A percentile compares a stretch with the other conserved stretches of the same genome.
phyloP scores from a whole-genome alignment of 2,329 filamentous ascomycete species.

The Botryosphaeria agaves region DNA sequence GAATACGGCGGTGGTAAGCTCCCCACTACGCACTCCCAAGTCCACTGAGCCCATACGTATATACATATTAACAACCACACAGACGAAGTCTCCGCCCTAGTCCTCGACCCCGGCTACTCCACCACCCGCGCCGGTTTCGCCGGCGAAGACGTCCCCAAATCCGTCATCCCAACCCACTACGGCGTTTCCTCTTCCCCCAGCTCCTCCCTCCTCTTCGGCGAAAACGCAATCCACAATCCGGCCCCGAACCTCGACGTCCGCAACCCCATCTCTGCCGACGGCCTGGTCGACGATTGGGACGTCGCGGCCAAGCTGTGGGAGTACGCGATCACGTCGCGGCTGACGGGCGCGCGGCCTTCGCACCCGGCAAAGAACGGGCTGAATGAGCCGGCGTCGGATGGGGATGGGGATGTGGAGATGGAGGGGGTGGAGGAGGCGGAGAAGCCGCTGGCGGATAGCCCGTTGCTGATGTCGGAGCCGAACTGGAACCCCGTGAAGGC shows the following conservation, averaged over 20 bases:
- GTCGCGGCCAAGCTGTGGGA: constrained; percentile 81
- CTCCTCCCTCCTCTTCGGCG: constrained; percentile 56
- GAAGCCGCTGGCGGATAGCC: constrained; percentile 75
- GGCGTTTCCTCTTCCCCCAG: constrained; percentile 37
- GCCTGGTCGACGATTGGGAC: constrained; percentile 93
- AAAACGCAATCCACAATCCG: constrained; percentile 62
- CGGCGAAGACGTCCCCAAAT: constrained; percentile 93
- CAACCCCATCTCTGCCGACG: constrained; percentile 83
- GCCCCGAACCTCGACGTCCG: constrained; percentile 62
- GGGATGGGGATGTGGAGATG: constrained; percentile 39
- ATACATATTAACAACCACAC: constrained; percentile 4
- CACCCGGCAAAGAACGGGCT: constrained; percentile 60
- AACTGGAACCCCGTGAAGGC: constrained; percentile 81
- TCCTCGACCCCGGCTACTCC: constrained; percentile 88
- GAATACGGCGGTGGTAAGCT: too few species aligned
- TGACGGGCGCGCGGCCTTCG: constrained; percentile 60
- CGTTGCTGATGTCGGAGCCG: constrained; percentile 82
- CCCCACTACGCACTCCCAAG: too few species aligned
- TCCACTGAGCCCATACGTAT: too few species aligned
- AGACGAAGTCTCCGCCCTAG: constrained; percentile 96
- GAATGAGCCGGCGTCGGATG: constrained; percentile 47
- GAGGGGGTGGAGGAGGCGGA: constrained; percentile 44
- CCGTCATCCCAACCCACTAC: constrained; percentile 81
- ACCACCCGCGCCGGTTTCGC: constrained; percentile 89
- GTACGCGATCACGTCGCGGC: constrained; percentile 70